Conservation (phyloP, 1,139 yeast genomes). For the Yamadazyma dendronema region DNA sequence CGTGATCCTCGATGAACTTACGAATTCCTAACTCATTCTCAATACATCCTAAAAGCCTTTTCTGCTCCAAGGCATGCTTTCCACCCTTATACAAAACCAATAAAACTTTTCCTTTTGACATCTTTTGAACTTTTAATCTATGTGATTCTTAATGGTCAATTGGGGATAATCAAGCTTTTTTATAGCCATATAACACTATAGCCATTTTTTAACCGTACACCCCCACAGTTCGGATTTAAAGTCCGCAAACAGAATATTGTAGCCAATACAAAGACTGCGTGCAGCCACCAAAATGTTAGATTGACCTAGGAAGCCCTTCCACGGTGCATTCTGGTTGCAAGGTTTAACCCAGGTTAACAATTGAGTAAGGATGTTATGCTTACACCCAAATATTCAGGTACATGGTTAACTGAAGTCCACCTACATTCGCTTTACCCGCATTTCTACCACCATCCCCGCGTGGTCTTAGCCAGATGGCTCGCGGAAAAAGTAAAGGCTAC, state of each 20-base stretch:
- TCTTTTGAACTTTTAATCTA: slow-evolving; percentile 2
- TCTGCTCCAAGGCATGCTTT: slow-evolving; percentile 58
- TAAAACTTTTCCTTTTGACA: slow-evolving; percentile 42
- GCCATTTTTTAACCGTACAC: slow-evolving; percentile 9
- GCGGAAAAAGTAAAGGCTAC: too few relatives aligned
- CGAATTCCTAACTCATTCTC: slow-evolving; percentile 78
- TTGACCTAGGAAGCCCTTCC: too few relatives aligned
- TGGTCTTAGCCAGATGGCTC: too few relatives aligned
- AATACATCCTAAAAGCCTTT: slow-evolving; percentile 62
- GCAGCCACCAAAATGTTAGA: too few relatives aligned
- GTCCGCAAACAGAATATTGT: slow-evolving; percentile 6
- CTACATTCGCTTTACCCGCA: too few relatives aligned
- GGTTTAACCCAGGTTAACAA: too few relatives aligned
- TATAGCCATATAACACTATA: slow-evolving; percentile 1
- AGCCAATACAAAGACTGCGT: not conserved
- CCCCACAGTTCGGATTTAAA: slow-evolving; percentile 6
- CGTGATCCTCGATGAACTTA: slow-evolving; percentile 60
- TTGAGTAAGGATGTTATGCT: too few relatives aligned
- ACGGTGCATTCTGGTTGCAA: too few relatives aligned
- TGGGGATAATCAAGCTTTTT: not conserved
- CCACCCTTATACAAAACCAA: slow-evolving; percentile 57
- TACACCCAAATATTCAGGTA: too few relatives aligned
- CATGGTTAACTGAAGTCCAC: too few relatives aligned
- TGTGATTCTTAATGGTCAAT: not conserved
- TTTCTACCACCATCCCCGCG: too few relatives aligned